Conservation (phyloP, 2,329 filamentous ascomycete species). For the Nemania bipapillata region DNA sequence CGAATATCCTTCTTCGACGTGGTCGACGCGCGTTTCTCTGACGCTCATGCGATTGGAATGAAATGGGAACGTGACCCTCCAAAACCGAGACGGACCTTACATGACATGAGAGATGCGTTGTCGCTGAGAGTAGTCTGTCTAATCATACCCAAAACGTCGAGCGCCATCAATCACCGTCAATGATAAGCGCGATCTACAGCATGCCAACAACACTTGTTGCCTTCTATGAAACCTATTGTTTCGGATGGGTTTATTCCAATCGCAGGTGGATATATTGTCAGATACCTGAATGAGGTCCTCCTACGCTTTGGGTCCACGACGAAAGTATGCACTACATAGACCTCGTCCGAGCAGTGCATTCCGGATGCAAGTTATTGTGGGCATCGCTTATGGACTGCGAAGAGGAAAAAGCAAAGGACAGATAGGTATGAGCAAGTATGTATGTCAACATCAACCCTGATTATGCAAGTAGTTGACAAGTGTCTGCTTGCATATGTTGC, state of each 20-base stretch:
- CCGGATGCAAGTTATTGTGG: neutral
- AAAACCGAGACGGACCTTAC: conserved; percentile 5
- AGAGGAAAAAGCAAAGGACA: neutral
- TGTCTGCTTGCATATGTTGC: neutral
- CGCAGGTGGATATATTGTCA: neutral
- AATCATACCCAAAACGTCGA: conserved; percentile 6
- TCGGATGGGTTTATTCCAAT: neutral
- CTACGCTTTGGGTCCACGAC: neutral
- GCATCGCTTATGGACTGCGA: neutral
- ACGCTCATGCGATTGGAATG: conserved; percentile 2
- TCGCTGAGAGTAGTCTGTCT: conserved; percentile 5
- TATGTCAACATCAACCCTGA: neutral
- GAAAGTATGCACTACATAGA: no score
- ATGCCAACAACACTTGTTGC: conserved; percentile 5
- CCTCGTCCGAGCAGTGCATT: neutral
- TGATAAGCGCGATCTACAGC: conserved; percentile 19
- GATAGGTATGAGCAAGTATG: neutral
- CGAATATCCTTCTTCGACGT: conserved; percentile 23
- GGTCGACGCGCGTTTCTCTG: conserved; percentile 18
- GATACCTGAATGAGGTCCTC: neutral
- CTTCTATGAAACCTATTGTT: neutral
- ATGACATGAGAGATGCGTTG: conserved; percentile 19
- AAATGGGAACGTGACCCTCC: neutral
- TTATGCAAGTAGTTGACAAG: neutral
- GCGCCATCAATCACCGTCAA: neutral